Base-by-base conservation (phyloP, 2,329 filamentous ascomycete species). In the Alternaria dauci region DNA sequence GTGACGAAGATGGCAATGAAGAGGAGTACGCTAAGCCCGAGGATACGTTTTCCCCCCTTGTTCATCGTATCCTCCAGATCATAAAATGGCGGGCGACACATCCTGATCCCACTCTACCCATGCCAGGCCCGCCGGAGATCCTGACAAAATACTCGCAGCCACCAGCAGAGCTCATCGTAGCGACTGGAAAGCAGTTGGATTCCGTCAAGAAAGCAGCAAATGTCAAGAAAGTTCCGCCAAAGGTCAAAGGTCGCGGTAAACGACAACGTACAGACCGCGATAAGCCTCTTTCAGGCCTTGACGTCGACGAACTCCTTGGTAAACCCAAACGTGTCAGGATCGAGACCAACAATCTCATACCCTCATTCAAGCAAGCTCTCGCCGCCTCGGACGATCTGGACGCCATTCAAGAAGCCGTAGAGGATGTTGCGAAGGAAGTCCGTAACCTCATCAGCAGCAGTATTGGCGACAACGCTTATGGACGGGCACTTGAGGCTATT, bases 21-120 rank as follows among this genome's bases (percentile, higher is more conserved):
- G 75, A 80, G 1, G 92, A 97, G 72, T 94, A 92, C 61, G 88
- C 91, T 42, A 82, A 89, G 0, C 86, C 94, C 48, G 92, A 96
- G 41, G 92, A 96, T 36, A 89, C 89, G 1, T 98, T 88, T 76
- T 93, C 92, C 25, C 93, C 94, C 4, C 81, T 91, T 5, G 85
- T 98, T n/a, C 94, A 98, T 77, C 90, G 93, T 32, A 87, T 98
- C 61, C 93, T 93, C 68, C 90, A 95, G 75, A 93, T 93, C 14
- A 89, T 98, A 66, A 89, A 91, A 56, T 89, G 89, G 75, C 89
- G 94, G 38, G 95, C 94, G 1, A 87, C 94, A 2, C 85, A 94
- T 71, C 88, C 92, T 0, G 84, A 89, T 89, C 0, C 84, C 88
- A 87, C 8, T 83, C 86, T 5, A 84, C 89, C 8, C 82, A 88